Evolutionary conservation across 2,329 filamentous ascomycete species (phyloP).

Genomic region (Thermothelomyces thermophilus): DNA sequence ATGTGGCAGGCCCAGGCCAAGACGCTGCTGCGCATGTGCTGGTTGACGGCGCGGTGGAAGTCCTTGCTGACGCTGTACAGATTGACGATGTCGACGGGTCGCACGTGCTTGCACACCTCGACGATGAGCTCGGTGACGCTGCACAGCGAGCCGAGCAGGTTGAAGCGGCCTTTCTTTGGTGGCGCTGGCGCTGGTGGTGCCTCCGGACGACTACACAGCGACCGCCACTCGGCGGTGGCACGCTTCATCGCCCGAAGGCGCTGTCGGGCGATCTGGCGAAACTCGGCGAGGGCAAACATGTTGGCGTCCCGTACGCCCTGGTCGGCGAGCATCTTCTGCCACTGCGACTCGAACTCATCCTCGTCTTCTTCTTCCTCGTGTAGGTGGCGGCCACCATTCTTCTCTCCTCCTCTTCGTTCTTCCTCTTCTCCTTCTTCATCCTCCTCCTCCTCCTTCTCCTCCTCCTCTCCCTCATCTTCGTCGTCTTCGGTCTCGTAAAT

Average conservation of each 20-base stretch:
- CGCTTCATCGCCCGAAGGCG: conserved; percentile 12
- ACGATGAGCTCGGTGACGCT: conserved; percentile 47
- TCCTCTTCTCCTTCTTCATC: too few relatives aligned
- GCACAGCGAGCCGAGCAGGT: conserved; percentile 40
- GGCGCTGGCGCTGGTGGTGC: neutral
- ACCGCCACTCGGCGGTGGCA: conserved; percentile 10
- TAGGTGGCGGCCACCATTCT: too few relatives aligned
- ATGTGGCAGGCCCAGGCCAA: conserved; percentile 46
- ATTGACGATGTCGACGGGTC: conserved; percentile 49
- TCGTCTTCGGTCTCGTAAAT: conserved; percentile 9
- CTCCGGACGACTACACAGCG: too few relatives aligned
- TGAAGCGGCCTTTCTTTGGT: conserved; percentile 23
- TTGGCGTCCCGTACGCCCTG: conserved; percentile 6
- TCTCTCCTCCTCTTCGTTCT: too few relatives aligned
- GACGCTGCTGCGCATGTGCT: conserved; percentile 53
- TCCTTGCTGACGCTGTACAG: conserved; percentile 59
- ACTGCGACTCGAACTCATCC: conserved; percentile 12
- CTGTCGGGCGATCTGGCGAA: conserved; percentile 14
- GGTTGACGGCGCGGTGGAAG: conserved; percentile 56
- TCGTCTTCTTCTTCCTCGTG: neutral
- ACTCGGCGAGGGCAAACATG: conserved; percentile 9
- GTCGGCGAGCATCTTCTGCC: conserved; percentile 9
- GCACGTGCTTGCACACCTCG: conserved; percentile 48
- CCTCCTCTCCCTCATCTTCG: conserved; percentile 1
- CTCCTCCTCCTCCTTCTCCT: neutral